phyloP scores from a whole-genome alignment of 768 basidiomycete species.

The Pisolithus sp. region DNA sequence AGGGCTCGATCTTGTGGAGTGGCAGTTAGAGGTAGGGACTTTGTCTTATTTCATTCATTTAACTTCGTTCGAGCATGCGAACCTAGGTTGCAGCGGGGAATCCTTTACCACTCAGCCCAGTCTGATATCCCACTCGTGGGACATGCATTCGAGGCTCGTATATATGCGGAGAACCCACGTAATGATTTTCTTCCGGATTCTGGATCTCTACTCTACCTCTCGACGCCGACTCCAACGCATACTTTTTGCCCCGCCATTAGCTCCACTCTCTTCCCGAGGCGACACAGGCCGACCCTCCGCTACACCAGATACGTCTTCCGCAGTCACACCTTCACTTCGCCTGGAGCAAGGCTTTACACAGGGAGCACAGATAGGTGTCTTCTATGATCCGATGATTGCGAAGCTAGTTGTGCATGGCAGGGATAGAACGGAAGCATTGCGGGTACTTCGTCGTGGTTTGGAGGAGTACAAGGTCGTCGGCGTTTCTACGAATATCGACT shows the following conservation, averaged over 20 bases:
- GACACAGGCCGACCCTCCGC: constrained; percentile 17
- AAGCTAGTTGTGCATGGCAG: constrained; percentile 87
- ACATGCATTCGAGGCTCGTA: constrained; percentile 91
- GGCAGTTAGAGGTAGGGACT: constrained; percentile 73
- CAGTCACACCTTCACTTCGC: constrained; percentile 59
- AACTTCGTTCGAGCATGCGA: not conserved
- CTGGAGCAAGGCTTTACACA: constrained; percentile 85
- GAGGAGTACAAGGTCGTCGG: constrained; percentile 90
- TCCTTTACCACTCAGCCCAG: constrained; percentile 70
- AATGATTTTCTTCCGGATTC: constrained; percentile 93
- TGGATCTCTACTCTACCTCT: constrained; percentile 72
- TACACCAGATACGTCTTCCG: constrained; percentile 11
- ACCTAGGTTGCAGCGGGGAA: constrained; percentile 81
- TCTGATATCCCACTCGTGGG: constrained; percentile 78
- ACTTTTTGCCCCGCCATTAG: constrained; percentile 49
- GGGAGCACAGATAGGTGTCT: constrained; percentile 78
- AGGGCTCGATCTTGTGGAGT: constrained; percentile 88
- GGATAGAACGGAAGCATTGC: constrained; percentile 77
- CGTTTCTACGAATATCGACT: constrained; percentile 88
- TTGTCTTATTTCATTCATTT: not conserved
- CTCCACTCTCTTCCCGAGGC: constrained; percentile 24
- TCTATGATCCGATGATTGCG: constrained; percentile 89
- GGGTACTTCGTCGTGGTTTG: constrained; percentile 71
- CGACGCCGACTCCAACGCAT: constrained; percentile 70
- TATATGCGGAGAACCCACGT: constrained; percentile 92